Evolutionary conservation across 1,139 yeast species (phyloP), one percentile per base, ranked within the genome.

Genomic region (Taphrina confusa): DNA sequence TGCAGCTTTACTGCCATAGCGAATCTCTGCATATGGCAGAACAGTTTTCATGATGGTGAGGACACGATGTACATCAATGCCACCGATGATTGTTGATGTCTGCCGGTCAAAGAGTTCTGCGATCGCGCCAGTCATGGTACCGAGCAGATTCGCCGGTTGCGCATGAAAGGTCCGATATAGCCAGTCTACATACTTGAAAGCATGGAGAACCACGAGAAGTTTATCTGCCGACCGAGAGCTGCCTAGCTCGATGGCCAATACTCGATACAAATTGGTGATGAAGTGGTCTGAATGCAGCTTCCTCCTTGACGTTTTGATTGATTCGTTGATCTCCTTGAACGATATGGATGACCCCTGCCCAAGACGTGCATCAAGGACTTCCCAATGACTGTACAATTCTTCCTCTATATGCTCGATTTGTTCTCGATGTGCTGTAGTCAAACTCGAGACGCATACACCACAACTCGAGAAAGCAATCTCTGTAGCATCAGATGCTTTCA

Each of bases 1-100:
- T 23, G 57, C 57, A n/a, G 50, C 47, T 11, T 52, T 45, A 12
- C n/a, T 23, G n/a, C 57, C 57, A 18, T 52, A 42, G 3, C 47
- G 23, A 23, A 31, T 20, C n/a, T 14, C 20, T 9, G 57, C 57
- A 30, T 22, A 25, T 4, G 40, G 33, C 22, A 40, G 14, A 23
- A 52, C 40, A 5, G 49, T 23, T 27, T 42, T 40, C 18, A 52
- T 40, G 49, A 52, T 42, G 14, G 2, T 8, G 42, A 52, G 23
- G 2, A 52, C 57, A n/a, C 40, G 33, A 1, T 39, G 40, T 40
- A 39, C 31, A 18, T 52, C 40, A 22, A 52, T 30, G 6, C 57
- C 57, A 6, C 31, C 40, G 8, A 14, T 22, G 6, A 52, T 33
- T n/a, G 22, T 25, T 16, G 39, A 42, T 9, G 42, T 39, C 23